A percentile compares a stretch with the other conserved stretches of the same genome.
Evolutionary conservation across 805 yeast genomes (phyloP).

Genomic region (Saccharomycopsis malanga): DNA sequence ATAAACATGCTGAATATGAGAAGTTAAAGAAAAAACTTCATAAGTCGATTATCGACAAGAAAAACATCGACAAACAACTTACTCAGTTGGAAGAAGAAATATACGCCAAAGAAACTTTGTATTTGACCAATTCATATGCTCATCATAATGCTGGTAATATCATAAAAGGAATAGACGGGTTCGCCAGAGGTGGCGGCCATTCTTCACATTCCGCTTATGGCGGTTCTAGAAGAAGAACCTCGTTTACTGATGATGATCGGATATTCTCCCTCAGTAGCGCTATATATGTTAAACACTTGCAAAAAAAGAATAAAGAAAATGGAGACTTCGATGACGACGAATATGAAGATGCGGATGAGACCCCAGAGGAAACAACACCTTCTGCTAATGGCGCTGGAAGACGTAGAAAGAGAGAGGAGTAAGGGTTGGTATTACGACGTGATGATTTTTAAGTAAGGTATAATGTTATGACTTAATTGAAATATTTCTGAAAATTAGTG

Average conservation of each 20-base stretch:
- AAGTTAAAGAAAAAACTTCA: constrained; percentile 10
- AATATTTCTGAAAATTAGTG: too few species aligned
- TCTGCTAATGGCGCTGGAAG: not conserved
- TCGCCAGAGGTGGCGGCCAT: constrained; percentile 41
- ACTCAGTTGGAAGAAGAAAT: constrained; percentile 67
- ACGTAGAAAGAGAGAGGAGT: not conserved
- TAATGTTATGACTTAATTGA: too few species aligned
- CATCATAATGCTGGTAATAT: constrained; percentile 50
- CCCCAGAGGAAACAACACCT: not conserved
- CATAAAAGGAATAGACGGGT: constrained; percentile 85
- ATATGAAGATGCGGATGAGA: not conserved
- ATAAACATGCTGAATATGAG: constrained; percentile 19
- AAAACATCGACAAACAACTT: constrained; percentile 56
- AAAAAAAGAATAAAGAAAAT: constrained; percentile 35
- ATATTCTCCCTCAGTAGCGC: constrained; percentile 73
- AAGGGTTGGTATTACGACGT: too few species aligned
- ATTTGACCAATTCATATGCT: constrained; percentile 58
- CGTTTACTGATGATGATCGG: constrained; percentile 67
- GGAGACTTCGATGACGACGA: not conserved
- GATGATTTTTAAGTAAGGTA: too few species aligned
- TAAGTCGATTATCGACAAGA: constrained; percentile 35
- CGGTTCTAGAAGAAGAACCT: constrained; percentile 34
- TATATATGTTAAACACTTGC: constrained; percentile 56
- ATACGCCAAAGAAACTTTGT: constrained; percentile 69
- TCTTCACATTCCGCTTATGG: not conserved